phyloP scores from a whole-genome alignment of 2,329 filamentous ascomycete species.

The Trichophyton equinum region DNA sequence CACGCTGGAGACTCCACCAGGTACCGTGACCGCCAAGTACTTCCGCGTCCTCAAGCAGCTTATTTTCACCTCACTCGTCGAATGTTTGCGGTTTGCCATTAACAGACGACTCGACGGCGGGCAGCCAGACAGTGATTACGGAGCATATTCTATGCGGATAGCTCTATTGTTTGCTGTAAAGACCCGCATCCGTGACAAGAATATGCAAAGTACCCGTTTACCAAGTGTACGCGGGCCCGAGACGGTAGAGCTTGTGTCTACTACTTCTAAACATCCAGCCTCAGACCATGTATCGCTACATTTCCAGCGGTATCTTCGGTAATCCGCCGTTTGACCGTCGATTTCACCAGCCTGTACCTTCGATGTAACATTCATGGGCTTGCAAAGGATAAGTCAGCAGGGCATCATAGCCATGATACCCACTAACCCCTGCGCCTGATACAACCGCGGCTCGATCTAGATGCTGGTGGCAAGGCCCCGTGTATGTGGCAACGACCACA shows the following conservation, averaged over 20 bases:
- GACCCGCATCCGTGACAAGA: no score
- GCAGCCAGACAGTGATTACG: neutral
- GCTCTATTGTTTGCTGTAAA: no score
- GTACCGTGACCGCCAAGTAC: conserved; percentile 7
- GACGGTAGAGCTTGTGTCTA: neutral
- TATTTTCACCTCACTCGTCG: neutral
- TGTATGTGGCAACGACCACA: neutral
- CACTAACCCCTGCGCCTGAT: neutral
- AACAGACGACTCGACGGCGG: neutral
- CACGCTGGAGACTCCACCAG: neutral
- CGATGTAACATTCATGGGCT: neutral
- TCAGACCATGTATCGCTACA: neutral
- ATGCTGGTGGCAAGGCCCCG: neutral
- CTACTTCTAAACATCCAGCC: neutral
- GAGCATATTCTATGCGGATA: no score
- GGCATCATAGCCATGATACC: neutral
- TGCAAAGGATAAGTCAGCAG: neutral
- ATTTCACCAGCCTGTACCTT: neutral
- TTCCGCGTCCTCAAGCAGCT: neutral
- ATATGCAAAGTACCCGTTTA: neutral
- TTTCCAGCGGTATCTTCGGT: neutral
- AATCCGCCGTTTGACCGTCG: neutral
- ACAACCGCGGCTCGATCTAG: neutral
- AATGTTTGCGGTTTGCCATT: neutral
- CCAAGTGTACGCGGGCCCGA: neutral